phyloP scores from a whole-genome alignment of 805 yeast species.

The Zygoascus flipseniorum region DNA sequence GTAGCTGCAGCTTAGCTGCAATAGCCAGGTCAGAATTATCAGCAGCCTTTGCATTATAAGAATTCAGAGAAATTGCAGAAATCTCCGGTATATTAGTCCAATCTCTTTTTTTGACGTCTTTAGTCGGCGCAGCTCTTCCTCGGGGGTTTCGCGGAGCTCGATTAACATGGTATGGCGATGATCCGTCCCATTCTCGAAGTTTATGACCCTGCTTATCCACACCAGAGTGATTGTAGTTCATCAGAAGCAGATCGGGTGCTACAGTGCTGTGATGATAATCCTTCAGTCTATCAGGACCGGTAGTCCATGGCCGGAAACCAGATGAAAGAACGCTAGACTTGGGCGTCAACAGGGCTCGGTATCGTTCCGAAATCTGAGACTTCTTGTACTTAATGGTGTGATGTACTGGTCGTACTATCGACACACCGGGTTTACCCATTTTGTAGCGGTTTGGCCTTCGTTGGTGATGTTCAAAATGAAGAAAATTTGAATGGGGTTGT shows the following conservation, averaged over 20 bases:
- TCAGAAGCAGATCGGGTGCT: constrained; percentile 67
- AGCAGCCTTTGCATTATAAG: constrained; percentile 56
- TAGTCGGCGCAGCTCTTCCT: constrained; percentile 67
- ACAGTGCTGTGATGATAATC: constrained; percentile 73
- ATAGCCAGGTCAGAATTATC: constrained; percentile 65
- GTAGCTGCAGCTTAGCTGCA: constrained; percentile 69
- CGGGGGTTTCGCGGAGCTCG: constrained; percentile 69
- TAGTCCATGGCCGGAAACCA: constrained; percentile 61
- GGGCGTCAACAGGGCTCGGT: constrained; percentile 55
- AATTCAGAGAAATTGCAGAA: constrained; percentile 58
- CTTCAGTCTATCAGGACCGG: constrained; percentile 69
- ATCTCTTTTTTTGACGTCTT: constrained; percentile 61
- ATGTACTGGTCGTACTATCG: constrained; percentile 85
- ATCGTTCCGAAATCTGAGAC: constrained; percentile 63
- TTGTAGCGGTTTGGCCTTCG: background rate
- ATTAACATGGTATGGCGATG: constrained; percentile 82
- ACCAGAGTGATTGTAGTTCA: constrained; percentile 64
- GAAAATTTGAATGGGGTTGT: background rate
- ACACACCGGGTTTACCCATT: constrained; percentile 44
- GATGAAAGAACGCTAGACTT: constrained; percentile 75
- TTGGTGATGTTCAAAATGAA: background rate
- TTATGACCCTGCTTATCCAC: constrained; percentile 52
- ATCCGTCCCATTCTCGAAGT: constrained; percentile 75
- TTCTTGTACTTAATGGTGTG: constrained; percentile 76
- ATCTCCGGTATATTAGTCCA: constrained; percentile 65